Percentiles rank a stretch among this genome's conserved stretches.
These are phyloP conservation scores for Penicillium sp. DNA, from an alignment of 2,329 filamentous ascomycete species.

Conservation along the genomic window DNA sequence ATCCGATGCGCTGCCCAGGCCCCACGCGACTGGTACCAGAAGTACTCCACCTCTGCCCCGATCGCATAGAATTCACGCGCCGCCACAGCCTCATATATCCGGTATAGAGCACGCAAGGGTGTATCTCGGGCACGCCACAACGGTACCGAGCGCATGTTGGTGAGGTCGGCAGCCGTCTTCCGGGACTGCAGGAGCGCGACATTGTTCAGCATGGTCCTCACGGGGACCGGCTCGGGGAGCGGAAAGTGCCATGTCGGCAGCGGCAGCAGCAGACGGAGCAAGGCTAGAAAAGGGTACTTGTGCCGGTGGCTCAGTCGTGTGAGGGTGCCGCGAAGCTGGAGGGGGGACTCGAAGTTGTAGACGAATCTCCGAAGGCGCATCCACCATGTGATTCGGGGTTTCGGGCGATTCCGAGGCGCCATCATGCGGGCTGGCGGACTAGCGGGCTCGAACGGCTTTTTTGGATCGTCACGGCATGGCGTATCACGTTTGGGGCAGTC, in stretches of 20 bases:
- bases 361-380: slow-evolving; percentile 13
- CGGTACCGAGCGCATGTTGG: slow-evolving; percentile 28
- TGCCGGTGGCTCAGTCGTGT: slow-evolving; percentile 23
- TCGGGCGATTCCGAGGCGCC: slow-evolving; percentile 4
- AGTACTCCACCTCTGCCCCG: slow-evolving; percentile 29
- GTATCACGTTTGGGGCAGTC: background rate
- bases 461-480: background rate
- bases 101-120: slow-evolving; percentile 31
- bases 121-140: slow-evolving; percentile 32
- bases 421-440: background rate
- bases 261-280: slow-evolving; percentile 27
- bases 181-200: slow-evolving; percentile 15
- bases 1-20: slow-evolving; percentile 24
- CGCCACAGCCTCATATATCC: slow-evolving; percentile 28
- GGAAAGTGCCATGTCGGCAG: slow-evolving; percentile 28
- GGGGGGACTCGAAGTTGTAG: slow-evolving; percentile 19
- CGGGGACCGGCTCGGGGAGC: slow-evolving; percentile 23
- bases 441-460: background rate
- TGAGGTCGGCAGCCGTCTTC: slow-evolving; percentile 20
- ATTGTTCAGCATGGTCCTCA: slow-evolving; percentile 14
- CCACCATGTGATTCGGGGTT: slow-evolving; percentile 12
- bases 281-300: slow-evolving; percentile 19
- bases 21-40: slow-evolving; percentile 20
- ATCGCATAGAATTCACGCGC: slow-evolving; percentile 23
- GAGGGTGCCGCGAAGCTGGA: slow-evolving; percentile 23